Conservation (phyloP, 78 protist genomes). For the Dictyostelium capitatum region DNA sequence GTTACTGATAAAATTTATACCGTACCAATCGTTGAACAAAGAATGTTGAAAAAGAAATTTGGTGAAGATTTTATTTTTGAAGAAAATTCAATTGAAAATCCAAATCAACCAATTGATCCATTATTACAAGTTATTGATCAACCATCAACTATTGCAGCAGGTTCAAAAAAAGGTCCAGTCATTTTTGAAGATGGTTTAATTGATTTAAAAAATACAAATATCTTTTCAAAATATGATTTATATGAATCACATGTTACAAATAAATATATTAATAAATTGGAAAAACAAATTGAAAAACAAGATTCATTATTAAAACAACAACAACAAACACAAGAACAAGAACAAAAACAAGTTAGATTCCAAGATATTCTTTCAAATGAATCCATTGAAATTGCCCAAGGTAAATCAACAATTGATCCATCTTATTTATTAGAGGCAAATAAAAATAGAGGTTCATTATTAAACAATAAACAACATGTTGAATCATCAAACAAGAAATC, state of each 20-base stretch:
- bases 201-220: slow-evolving; percentile 19
- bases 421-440: not conserved
- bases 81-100: not conserved
- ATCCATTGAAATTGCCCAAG: not conserved
- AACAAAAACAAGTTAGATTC: not conserved
- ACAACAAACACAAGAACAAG: not conserved
- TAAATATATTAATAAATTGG: not conserved
- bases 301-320: not conserved
- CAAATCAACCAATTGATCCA: not conserved
- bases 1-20: slow-evolving; percentile 3
- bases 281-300: not conserved
- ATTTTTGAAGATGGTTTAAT: slow-evolving; percentile 16
- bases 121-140: not conserved
- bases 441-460: not conserved
- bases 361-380: not conserved
- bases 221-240: not conserved
- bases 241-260: not conserved
- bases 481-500: not conserved
- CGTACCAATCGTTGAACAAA: not conserved
- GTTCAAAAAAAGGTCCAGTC: not conserved
- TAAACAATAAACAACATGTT: not conserved
- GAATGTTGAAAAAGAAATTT: not conserved
- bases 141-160: not conserved
- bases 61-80: slow-evolving; percentile 3
- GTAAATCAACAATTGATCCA: slow-evolving; percentile 23